Evolutionary conservation across 768 basidiomycete genomes (phyloP).

Genomic region (Tephrocybe sp.): DNA sequence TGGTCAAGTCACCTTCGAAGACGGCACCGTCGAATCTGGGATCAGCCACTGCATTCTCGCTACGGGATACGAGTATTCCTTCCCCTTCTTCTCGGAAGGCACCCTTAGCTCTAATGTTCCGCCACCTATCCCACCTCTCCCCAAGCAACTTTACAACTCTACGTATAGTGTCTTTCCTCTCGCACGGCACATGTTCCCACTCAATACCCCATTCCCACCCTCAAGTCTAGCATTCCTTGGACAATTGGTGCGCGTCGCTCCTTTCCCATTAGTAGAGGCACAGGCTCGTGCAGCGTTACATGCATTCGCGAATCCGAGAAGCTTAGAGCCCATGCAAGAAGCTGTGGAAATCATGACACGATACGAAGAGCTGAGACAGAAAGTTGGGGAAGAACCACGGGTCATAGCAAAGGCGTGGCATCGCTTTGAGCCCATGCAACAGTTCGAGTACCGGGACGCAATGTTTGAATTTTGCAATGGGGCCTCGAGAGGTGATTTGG

Average conservation of each 20-base stretch:
- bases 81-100: conserved; percentile 56
- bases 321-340: conserved; percentile 50
- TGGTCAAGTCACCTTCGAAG: conserved; percentile 57
- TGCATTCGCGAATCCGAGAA: conserved; percentile 51
- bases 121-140: conserved; percentile 48
- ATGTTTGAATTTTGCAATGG: conserved; percentile 46
- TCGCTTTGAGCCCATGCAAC: conserved; percentile 47
- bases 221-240: conserved; percentile 66
- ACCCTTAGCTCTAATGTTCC: conserved; percentile 36
- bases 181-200: conserved; percentile 67
- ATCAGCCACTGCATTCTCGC: conserved; percentile 71
- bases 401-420: conserved; percentile 59
- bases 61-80: conserved; percentile 69
- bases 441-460: conserved; percentile 68
- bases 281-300: conserved; percentile 68
- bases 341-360: conserved; percentile 48
- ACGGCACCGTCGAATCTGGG: conserved; percentile 51
- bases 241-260: conserved; percentile 56
- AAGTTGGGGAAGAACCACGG: conserved; percentile 31
- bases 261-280: conserved; percentile 77
- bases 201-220: conserved; percentile 45
- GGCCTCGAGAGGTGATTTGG: conserved; percentile 17
- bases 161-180: conserved; percentile 70
- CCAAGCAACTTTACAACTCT: conserved; percentile 59
- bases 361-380: conserved; percentile 39